Evolutionary conservation across 1,284 basidiomycete genomes (phyloP).

Genomic region (Volvariella surrecta): DNA sequence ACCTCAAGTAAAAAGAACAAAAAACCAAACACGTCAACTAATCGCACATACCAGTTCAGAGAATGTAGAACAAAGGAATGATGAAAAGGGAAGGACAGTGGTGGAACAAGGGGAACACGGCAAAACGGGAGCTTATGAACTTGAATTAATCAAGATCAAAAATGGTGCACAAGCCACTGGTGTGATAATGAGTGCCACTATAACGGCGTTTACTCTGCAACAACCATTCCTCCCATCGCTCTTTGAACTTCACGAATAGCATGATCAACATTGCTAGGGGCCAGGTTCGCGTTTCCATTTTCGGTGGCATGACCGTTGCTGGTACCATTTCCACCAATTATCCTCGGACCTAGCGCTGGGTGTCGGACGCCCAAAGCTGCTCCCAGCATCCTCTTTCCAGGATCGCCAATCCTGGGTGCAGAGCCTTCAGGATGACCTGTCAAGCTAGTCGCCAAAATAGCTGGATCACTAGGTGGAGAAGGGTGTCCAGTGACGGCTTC

Average conservation of each 20-base stretch:
- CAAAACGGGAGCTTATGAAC: no score
- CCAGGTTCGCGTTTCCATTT: slow-evolving; percentile 18
- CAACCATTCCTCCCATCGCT: slow-evolving; percentile 65
- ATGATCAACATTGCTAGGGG: slow-evolving; percentile 43
- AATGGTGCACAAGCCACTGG: no score
- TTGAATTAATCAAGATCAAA: no score
- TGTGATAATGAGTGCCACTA: no score
- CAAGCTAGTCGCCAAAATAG: slow-evolving; percentile 50
- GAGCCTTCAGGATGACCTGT: slow-evolving; percentile 20
- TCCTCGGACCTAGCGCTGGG: slow-evolving; percentile 56
- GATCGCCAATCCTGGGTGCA: slow-evolving; percentile 68
- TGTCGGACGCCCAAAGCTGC: slow-evolving; percentile 74
- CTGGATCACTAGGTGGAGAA: slow-evolving; percentile 51
- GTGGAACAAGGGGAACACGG: no score
- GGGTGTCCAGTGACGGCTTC: slow-evolving; percentile 29
- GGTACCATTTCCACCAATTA: slow-evolving; percentile 42
- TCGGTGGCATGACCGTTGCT: slow-evolving; percentile 22
- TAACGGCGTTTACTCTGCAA: slow-evolving; percentile 47
- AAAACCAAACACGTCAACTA: no score
- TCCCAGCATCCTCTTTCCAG: slow-evolving; percentile 78
- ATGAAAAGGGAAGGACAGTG: no score
- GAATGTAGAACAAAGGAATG: no score
- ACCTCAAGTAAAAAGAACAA: no score
- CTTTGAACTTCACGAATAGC: slow-evolving; percentile 68
- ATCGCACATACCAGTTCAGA: no score